These are phyloP conservation scores for Rhodotorula sp. DNA, from an alignment of 1,284 basidiomycete genomes.

Conservation along the genomic window DNA sequence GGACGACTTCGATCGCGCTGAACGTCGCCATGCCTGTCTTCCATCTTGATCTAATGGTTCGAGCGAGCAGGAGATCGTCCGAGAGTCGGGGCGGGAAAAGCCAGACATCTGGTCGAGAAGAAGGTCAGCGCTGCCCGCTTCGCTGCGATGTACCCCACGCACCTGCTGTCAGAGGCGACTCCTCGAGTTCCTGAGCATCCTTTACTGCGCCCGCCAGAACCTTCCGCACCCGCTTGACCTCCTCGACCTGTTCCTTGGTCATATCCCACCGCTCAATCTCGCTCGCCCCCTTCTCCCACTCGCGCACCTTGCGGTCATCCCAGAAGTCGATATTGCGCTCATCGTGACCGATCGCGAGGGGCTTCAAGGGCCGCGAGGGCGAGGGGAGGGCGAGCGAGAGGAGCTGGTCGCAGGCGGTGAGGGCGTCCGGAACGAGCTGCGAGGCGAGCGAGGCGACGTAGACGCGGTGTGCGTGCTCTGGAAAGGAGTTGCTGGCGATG, in stretches of 20 bases:
- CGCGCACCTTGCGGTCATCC: constrained; percentile 4
- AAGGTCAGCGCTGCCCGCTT: too few relatives aligned
- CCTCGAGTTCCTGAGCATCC: neutral
- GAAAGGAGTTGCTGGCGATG: too few relatives aligned
- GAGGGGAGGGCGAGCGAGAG: neutral
- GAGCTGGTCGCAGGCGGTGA: neutral
- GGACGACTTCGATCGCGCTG: neutral
- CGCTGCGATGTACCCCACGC: too few relatives aligned
- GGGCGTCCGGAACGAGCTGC: constrained; percentile 1
- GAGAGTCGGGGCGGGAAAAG: neutral
- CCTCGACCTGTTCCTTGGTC: constrained; percentile 5
- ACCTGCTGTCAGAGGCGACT: too few relatives aligned
- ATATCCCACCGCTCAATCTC: constrained; percentile 14
- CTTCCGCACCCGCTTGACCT: constrained; percentile 1
- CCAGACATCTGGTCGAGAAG: neutral
- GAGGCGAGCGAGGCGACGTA: constrained; percentile 1
- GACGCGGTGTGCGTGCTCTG: neutral
- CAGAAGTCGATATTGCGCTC: constrained; percentile 23
- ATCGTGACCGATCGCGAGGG: neutral
- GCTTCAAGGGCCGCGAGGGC: neutral
- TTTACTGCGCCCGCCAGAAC: neutral
- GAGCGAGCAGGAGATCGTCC: neutral
- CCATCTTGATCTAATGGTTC: neutral
- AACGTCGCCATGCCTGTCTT: neutral
- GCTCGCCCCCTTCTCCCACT: neutral